Evolutionary conservation across 108 stramenopile genomes (phyloP).

Genomic region (Skeletonema menzelii): DNA sequence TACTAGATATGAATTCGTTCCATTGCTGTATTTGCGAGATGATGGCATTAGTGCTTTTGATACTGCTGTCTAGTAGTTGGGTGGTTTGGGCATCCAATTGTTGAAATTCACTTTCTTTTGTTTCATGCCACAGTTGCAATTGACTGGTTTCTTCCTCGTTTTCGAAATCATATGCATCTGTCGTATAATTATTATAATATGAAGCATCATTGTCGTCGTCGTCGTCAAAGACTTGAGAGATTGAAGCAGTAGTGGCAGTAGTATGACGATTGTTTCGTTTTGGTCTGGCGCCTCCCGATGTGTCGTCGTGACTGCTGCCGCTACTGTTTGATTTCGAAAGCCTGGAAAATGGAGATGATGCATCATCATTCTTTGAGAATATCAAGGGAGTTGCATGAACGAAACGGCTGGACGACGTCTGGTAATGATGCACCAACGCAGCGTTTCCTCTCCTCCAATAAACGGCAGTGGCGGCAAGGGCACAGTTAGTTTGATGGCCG

Average conservation of each 20-base stretch:
- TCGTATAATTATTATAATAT: not conserved
- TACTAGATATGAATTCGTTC: not conserved
- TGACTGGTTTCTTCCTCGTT: not conserved
- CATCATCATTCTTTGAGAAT: not conserved
- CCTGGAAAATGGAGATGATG: not conserved
- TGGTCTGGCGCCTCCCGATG: not conserved
- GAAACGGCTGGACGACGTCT: not conserved
- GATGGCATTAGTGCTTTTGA: not conserved
- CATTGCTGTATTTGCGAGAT: conserved; percentile 26
- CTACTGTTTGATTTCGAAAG: not conserved
- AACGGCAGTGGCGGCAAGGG: not conserved
- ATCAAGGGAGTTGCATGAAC: not conserved
- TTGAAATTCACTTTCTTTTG: conserved; percentile 7
- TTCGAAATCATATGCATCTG: not conserved
- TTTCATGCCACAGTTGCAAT: conserved; percentile 6
- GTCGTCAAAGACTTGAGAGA: not conserved
- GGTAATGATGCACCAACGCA: not conserved
- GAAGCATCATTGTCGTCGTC: not conserved
- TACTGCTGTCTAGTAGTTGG: not conserved
- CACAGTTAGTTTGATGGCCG: not conserved
- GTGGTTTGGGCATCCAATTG: not conserved
- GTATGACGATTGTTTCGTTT: not conserved
- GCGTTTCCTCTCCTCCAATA: not conserved
- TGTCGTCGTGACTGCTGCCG: not conserved
- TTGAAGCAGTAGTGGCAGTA: not conserved